Percentiles rank a stretch among this genome's conserved stretches.
Conservation (phyloP, 805 yeast species). For the Yarrowia keelungensis region DNA sequence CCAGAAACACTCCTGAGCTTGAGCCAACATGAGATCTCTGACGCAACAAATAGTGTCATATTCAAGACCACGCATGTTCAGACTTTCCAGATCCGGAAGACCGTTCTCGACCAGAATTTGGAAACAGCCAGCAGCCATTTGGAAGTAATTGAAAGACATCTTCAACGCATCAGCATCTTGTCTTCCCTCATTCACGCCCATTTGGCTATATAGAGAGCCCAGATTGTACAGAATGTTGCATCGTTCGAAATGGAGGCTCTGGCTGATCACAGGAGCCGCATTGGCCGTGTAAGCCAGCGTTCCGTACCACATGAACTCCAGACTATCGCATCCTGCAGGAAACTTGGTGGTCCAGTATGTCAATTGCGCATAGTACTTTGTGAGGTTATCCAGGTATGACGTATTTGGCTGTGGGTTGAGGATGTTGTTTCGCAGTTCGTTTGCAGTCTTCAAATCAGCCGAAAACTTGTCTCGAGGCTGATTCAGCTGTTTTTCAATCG, state of each 20-base stretch:
- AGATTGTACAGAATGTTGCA: constrained; percentile 71
- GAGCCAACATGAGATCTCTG: constrained; percentile 68
- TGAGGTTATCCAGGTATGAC: constrained; percentile 2
- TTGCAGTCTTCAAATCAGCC: constrained; percentile 49
- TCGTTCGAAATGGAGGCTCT: constrained; percentile 65
- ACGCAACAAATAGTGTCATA: constrained; percentile 59
- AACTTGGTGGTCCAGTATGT: constrained; percentile 55
- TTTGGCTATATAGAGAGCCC: constrained; percentile 66
- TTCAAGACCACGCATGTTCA: constrained; percentile 56
- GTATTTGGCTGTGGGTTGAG: constrained; percentile 7
- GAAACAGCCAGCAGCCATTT: constrained; percentile 73
- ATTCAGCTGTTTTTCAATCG: constrained; percentile 58
- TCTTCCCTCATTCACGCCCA: constrained; percentile 59
- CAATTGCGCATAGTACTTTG: constrained; percentile 44
- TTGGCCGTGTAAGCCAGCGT: constrained; percentile 63
- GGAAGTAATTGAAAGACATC: constrained; percentile 68
- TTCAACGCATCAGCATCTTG: constrained; percentile 60
- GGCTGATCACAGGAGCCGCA: constrained; percentile 55
- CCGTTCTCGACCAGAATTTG: constrained; percentile 49
- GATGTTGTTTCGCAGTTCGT: not conserved
- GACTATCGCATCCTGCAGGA: constrained; percentile 57
- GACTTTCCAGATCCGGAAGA: constrained; percentile 44
- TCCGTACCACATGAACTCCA: constrained; percentile 75
- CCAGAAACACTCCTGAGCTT: constrained; percentile 90
- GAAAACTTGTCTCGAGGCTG: constrained; percentile 55